Base-by-base conservation (phyloP, 2,329 filamentous ascomycete genomes). In the Aspergillus sp. region DNA sequence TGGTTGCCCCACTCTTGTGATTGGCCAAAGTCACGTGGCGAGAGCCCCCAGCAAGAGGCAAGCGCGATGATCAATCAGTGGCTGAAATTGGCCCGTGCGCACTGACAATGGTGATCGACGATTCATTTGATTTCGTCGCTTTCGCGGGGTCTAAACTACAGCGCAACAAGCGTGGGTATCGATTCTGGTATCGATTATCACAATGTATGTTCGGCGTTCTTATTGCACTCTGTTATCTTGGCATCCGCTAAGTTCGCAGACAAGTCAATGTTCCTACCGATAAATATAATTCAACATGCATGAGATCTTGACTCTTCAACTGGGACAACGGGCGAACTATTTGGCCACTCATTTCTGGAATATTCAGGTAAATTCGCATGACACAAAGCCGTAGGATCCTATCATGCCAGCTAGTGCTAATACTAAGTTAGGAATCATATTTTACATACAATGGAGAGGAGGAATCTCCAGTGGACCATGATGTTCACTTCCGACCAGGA, bases 311-410 rank as follows among this genome's bases (percentile, higher is more conserved):
- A 97, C 94, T 0, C 82, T 99, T 50, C 95, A 99, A 82, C 88
- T 98, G 63, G 95, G 95, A 48, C 90, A 96, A 75, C 89, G 91
- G 74, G 93, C 91, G 76, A 99, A 99, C 77, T 96, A 97, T 72
- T 81, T 96, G 23, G 93, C 91, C 31, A 96, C 93, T 0, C 95
- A 99, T 80, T 99, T 97, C 77, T 99, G 95, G 95, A 99, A 99
- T 72, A 84, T 91, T 6, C 94, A 97, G 83, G 91, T 92, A 76
- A 45, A 67, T 3, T 54, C n/a, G 54, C 30, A 34, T n/a, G 23
- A n/a, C 9, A n/a, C 11, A 38, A 13, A 28, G 41, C 13, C 28
- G 17, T 49, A 30, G 15, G 7, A 28, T 11, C 31, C 43, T 7
- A n/a, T 7, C n/a, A 22, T 46, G 3, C 25, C 25, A 19, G 22